Conservation (phyloP, 345 rosid genomes). For the Populus nigra region DNA sequence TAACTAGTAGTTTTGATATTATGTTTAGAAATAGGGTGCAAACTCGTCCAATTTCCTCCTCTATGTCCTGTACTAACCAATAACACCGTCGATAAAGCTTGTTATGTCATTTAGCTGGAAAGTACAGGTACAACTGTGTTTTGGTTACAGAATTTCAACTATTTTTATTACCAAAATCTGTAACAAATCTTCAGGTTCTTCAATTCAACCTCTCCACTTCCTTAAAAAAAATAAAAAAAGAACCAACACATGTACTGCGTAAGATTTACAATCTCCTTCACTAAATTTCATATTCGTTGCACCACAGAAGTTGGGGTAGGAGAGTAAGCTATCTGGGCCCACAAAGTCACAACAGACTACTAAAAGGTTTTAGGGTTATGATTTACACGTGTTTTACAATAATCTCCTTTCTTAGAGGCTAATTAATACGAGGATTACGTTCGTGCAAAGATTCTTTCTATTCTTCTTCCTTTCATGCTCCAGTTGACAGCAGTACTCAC, state of each 20-base stretch:
- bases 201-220: background rate
- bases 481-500: background rate
- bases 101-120: background rate
- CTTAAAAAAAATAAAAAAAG: background rate
- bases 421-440: background rate
- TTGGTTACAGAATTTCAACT: no score
- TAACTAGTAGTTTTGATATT: no score
- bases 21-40: background rate
- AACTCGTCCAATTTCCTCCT: background rate
- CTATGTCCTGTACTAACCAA: background rate
- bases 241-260: background rate
- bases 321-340: background rate
- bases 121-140: background rate
- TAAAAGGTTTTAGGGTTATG: background rate
- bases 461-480: background rate
- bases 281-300: background rate
- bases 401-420: background rate
- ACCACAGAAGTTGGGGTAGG: background rate
- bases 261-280: background rate
- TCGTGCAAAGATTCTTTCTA: background rate
- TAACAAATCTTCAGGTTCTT: background rate
- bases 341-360: background rate
- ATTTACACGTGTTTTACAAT: background rate
- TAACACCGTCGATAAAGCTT: background rate
- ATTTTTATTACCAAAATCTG: no score